Percentiles rank a stretch among this genome's conserved stretches.
phyloP scores from a whole-genome alignment of 202 grass and related monocot species.

The Panicum hallii region DNA sequence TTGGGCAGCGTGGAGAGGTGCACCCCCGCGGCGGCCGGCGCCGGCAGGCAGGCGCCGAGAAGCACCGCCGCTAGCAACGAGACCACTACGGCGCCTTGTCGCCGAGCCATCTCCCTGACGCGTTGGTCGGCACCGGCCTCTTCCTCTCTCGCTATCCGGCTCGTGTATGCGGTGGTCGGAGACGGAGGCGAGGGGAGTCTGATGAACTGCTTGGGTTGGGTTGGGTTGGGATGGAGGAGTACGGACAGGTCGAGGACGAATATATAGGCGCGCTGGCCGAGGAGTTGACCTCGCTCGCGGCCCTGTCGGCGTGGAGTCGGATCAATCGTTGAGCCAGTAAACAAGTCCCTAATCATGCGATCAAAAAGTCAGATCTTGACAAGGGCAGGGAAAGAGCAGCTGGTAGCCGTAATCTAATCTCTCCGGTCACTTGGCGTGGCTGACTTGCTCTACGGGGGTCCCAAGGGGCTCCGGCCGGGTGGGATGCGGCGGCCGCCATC shows the following conservation, averaged over 20 bases:
- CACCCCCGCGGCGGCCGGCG: slow-evolving; percentile 41
- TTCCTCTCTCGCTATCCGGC: not conserved
- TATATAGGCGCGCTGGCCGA: not conserved
- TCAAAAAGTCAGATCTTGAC: slow-evolving; percentile 30
- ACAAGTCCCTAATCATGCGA: not conserved
- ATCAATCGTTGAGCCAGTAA: not conserved
- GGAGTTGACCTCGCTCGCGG: slow-evolving; percentile 12
- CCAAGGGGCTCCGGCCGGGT: slow-evolving; percentile 33
- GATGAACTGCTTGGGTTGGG: not conserved
- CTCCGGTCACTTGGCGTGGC: not conserved
- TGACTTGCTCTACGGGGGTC: slow-evolving; percentile 30
- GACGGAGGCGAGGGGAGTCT: not conserved
- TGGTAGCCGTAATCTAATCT: not conserved
- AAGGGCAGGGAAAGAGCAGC: too few relatives aligned
- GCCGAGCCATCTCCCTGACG: slow-evolving; percentile 29
- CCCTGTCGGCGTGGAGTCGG: not conserved
- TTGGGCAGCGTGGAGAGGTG: slow-evolving; percentile 59
- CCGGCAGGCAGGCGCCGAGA: slow-evolving; percentile 41
- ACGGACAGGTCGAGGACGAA: not conserved
- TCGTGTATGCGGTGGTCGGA: not conserved
- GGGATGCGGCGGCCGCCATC: slow-evolving; percentile 43
- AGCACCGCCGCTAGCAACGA: not conserved
- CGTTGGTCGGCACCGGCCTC: not conserved
- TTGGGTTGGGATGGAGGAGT: not conserved
- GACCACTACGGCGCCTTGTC: not conserved